Conservation (phyloP, 768 basidiomycete species). For the Panellus pusillus region DNA sequence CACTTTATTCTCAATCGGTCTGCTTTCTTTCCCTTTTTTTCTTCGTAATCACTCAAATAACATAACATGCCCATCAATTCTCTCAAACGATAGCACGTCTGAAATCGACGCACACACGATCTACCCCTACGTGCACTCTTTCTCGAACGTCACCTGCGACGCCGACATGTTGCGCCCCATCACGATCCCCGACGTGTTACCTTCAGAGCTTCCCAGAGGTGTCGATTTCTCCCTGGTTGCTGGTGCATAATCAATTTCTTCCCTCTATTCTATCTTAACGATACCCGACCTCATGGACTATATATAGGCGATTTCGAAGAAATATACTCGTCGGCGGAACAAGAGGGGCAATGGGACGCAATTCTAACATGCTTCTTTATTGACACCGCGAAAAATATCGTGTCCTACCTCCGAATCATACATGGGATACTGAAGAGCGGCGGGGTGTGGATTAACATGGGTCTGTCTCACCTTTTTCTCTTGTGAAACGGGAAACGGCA, state of each 20-base stretch:
- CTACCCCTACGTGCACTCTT: constrained; percentile 90
- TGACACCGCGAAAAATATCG: constrained; percentile 92
- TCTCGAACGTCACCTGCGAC: constrained; percentile 73
- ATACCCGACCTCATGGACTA: constrained; percentile 1
- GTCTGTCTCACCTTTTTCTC: constrained; percentile 35
- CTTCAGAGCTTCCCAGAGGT: constrained; percentile 63
- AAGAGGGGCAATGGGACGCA: constrained; percentile 82
- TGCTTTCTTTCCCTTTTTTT: too few species aligned
- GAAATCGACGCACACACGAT: constrained; percentile 68
- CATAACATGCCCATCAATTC: too few species aligned
- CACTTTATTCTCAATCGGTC: constrained; percentile 87
- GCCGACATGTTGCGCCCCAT: constrained; percentile 65
- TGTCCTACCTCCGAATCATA: constrained; percentile 87
- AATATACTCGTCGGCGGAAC: constrained; percentile 65
- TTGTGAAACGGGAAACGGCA: background rate
- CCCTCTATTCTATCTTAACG: background rate
- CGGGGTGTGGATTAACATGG: constrained; percentile 91
- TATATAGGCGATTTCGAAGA: constrained; percentile 85
- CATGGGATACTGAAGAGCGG: constrained; percentile 79
- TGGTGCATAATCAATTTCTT: constrained; percentile 42
- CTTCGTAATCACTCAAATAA: too few species aligned
- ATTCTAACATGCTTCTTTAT: constrained; percentile 97
- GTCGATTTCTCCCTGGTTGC: constrained; percentile 85
- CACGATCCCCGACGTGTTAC: constrained; percentile 80
- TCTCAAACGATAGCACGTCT: constrained; percentile 49